Percentiles rank a stretch among this genome's conserved stretches.
phyloP scores from a whole-genome alignment of 257 asterid species.

The Solanum pennellii region DNA sequence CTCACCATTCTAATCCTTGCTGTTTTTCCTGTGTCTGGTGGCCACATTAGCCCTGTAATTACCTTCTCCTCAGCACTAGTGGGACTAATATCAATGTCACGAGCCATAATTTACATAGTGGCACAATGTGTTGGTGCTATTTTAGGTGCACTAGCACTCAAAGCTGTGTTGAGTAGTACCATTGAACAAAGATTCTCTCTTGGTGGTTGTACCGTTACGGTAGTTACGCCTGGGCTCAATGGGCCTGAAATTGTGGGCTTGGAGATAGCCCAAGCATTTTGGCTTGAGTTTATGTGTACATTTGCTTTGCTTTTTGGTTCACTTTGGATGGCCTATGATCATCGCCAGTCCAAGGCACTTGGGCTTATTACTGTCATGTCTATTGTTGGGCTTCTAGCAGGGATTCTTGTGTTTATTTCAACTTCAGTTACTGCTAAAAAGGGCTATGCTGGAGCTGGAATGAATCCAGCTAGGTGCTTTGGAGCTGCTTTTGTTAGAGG shows the following conservation, averaged over 20 bases:
- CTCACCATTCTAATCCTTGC: conserved; percentile 54
- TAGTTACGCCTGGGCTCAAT: conserved; percentile 29
- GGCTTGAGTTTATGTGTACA: conserved; percentile 56
- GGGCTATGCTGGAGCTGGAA: conserved; percentile 66
- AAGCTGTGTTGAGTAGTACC: conserved; percentile 41
- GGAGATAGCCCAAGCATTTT: conserved; percentile 43
- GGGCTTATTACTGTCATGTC: conserved; percentile 34
- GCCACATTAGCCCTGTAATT: conserved; percentile 72
- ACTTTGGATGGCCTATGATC: conserved; percentile 77
- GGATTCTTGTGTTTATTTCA: conserved; percentile 53
- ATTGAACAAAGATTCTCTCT: conserved; percentile 39
- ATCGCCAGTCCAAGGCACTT: conserved; percentile 36
- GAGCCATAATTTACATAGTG: conserved; percentile 37
- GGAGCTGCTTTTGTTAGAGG: conserved; percentile 72
- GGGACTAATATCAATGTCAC: conserved; percentile 55
- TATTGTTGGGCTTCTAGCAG: conserved; percentile 44
- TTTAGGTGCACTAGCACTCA: conserved; percentile 63
- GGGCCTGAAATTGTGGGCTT: conserved; percentile 40
- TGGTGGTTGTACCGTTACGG: conserved; percentile 61
- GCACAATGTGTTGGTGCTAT: conserved; percentile 56
- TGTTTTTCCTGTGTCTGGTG: conserved; percentile 70
- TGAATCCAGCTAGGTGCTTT: conserved; percentile 74
- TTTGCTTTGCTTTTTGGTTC: conserved; percentile 55
- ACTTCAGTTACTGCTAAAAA: conserved; percentile 38
- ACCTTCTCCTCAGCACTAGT: conserved; percentile 67